Conservation (phyloP, 441 rosid species). For the Jatropha multifida region DNA sequence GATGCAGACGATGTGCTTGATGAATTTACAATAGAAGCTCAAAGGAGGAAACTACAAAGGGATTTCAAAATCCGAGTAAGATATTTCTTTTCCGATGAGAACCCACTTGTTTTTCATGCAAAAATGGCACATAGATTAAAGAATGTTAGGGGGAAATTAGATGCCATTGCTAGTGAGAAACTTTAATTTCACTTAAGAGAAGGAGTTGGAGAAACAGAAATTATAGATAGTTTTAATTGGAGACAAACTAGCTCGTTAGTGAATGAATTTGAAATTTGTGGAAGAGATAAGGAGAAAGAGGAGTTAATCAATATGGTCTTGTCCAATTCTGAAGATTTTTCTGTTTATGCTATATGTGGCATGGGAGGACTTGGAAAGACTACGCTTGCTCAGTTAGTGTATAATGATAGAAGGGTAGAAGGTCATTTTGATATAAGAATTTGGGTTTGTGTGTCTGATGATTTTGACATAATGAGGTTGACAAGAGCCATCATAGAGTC, state of each 20-base stretch:
- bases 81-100: neutral
- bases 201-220: neutral
- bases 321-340: neutral
- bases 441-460: conserved; percentile 8
- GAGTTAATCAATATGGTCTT: neutral
- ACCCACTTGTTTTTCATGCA: neutral
- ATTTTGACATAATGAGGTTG: conserved; percentile 8
- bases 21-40: conserved; percentile 11
- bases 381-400: conserved; percentile 9
- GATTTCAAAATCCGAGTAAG: neutral
- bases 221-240: neutral
- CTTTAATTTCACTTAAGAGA: neutral
- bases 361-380: conserved; percentile 19
- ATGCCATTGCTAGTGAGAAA: neutral
- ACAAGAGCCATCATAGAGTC: conserved; percentile 9
- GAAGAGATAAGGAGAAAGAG: conserved; percentile 15
- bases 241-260: conserved; percentile 1
- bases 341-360: conserved; percentile 14
- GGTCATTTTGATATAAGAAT: conserved; percentile 10
- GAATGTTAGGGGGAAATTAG: neutral
- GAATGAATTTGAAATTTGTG: neutral
- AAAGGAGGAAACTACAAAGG: neutral
- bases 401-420: neutral
- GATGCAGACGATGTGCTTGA: conserved; percentile 13
- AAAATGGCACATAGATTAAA: conserved; percentile 1